A percentile compares a stretch with the other conserved stretches of the same genome.
Evolutionary conservation across 805 yeast species (phyloP).

Genomic region (Candida verbasci): DNA sequence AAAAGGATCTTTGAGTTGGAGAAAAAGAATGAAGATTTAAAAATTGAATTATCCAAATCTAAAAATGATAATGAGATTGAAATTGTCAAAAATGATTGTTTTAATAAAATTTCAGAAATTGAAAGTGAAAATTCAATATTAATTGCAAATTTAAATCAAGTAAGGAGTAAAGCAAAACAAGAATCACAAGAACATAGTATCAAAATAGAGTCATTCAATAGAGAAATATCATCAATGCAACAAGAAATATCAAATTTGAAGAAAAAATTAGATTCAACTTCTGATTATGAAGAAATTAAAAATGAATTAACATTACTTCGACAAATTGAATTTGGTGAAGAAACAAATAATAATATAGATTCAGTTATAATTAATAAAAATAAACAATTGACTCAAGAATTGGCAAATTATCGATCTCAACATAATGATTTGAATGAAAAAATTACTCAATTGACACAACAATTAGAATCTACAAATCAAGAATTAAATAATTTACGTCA

Average conservation of each 20-base stretch:
- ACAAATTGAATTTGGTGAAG: constrained; percentile 69
- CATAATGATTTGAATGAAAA: constrained; percentile 43
- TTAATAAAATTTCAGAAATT: constrained; percentile 47
- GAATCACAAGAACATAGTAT: constrained; percentile 21
- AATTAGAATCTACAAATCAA: constrained; percentile 26
- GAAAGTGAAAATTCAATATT: constrained; percentile 68
- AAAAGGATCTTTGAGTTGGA: constrained; percentile 67
- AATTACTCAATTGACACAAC: constrained; percentile 35
- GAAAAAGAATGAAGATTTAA: constrained; percentile 69
- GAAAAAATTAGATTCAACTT: constrained; percentile 43
- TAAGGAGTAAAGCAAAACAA: constrained; percentile 27
- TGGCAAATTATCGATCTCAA: constrained; percentile 61
- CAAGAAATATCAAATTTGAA: constrained; percentile 50
- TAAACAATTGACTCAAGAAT: constrained; percentile 65
- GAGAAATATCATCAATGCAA: constrained; percentile 46
- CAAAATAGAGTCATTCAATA: constrained; percentile 33
- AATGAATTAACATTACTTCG: constrained; percentile 68
- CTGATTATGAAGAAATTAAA: constrained; percentile 79
- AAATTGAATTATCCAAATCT: constrained; percentile 56
- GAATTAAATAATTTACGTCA: constrained; percentile 41
- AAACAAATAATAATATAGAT: constrained; percentile 39
- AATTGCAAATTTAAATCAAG: constrained; percentile 53
- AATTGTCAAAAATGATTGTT: constrained; percentile 35
- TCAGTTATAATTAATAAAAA: constrained; percentile 65
- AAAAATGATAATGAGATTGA: constrained; percentile 44